Base-by-base conservation (phyloP, 768 basidiomycete species). In the Coprinopsis strossmayeri region DNA sequence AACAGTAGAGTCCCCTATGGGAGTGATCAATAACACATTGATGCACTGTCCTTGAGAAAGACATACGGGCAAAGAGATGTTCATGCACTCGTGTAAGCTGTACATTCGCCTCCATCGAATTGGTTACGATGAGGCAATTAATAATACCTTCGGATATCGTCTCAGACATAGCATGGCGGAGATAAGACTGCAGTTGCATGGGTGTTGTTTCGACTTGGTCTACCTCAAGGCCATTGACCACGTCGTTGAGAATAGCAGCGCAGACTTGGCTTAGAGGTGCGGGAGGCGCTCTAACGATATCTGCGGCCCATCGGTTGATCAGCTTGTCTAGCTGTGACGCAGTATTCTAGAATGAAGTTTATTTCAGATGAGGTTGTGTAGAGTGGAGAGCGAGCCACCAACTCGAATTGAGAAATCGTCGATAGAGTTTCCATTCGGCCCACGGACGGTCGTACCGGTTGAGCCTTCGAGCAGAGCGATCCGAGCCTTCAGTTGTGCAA, bases 341-440 rank as follows among this genome's bases (percentile, higher is more conserved):
- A 7, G 84, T 72, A 55, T 87, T 91, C 88, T 92, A 57, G 21
- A 21, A 28, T n/a, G n/a, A n/a, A n/a, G n/a, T n/a, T n/a, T n/a
- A n/a, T n/a, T n/a, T n/a, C n/a, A n/a, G n/a, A n/a, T n/a, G n/a
- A n/a, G n/a, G n/a, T n/a, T n/a, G n/a, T n/a, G n/a, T n/a, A n/a
- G n/a, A n/a, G n/a, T n/a, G n/a, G n/a, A n/a, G n/a, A n/a, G n/a
- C n/a, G 26, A 25, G 26, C 4, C 34, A 28, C 77, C 13, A 10
- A 85, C 89, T 72, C 82, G 86, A 69, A 93, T 91, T 3, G 89
- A 90, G 64, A 91, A 91, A 62, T 93, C 89, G 59, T 91, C 90
- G 39, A 91, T 74, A 0, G 86, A 82, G 58, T 76, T 80, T 21
- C 79, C 78, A 51, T 78, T 76, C 38, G 71, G 74, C 50, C 62